Evolutionary conservation across 1,284 basidiomycete species (phyloP).

Genomic region (Paramarasmius palmivorus): DNA sequence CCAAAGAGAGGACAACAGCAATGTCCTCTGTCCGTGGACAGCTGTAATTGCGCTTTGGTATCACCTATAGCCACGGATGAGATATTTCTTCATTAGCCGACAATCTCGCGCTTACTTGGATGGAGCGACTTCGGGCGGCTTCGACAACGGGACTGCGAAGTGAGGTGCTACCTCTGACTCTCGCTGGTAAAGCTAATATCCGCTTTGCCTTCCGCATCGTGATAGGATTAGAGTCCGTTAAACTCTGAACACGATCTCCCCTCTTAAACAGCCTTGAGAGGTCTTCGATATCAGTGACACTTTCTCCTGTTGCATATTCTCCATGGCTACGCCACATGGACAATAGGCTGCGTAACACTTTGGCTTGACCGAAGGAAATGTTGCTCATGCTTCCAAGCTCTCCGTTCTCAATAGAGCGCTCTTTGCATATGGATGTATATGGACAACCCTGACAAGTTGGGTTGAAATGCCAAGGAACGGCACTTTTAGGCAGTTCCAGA

Average conservation of each 20-base stretch:
- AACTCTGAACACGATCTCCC: constrained; percentile 32
- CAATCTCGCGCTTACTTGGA: constrained; percentile 25
- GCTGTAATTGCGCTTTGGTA: constrained; percentile 40
- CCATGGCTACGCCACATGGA: constrained; percentile 26
- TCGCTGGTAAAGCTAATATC: constrained; percentile 40
- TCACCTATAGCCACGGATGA: constrained; percentile 30
- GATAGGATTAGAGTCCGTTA: constrained; percentile 42
- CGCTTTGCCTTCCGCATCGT: constrained; percentile 42
- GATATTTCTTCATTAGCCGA: not conserved
- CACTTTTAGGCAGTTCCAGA: constrained; percentile 29
- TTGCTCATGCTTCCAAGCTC: constrained; percentile 45
- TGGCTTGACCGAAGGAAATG: constrained; percentile 41
- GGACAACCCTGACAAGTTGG: constrained; percentile 44
- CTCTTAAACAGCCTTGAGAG: constrained; percentile 36
- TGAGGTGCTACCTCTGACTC: constrained; percentile 11
- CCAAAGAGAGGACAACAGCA: constrained; percentile 40
- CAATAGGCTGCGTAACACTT: constrained; percentile 35
- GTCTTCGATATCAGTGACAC: constrained; percentile 42
- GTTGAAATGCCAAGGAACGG: constrained; percentile 47
- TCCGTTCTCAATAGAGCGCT: constrained; percentile 33
- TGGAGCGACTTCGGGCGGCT: constrained; percentile 32
- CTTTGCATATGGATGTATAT: constrained; percentile 37
- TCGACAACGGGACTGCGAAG: constrained; percentile 37
- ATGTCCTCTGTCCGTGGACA: constrained; percentile 45
- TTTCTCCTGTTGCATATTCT: constrained; percentile 15